These are phyloP conservation scores for Populus nigra DNA, from an alignment of 345 rosid species.

Conservation along the genomic window DNA sequence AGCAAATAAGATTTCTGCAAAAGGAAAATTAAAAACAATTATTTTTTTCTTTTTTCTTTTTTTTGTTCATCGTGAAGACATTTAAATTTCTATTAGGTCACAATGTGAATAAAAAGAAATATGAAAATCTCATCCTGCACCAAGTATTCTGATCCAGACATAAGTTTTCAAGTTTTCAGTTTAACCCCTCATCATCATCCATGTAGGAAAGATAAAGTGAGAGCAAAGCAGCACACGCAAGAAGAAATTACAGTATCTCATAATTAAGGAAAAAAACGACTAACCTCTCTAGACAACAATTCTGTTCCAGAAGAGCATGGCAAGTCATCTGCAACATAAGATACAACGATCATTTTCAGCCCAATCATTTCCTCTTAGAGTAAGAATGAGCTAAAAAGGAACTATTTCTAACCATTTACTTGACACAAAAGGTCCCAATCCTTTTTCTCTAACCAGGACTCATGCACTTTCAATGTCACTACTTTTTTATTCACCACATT, in stretches of 20 bases:
- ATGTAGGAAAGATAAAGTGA: background rate
- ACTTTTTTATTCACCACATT: background rate
- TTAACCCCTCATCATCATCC: background rate
- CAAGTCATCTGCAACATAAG: slow-evolving; percentile 40
- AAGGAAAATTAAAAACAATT: background rate
- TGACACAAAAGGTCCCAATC: background rate
- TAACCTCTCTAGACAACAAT: slow-evolving; percentile 38
- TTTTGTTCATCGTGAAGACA: background rate
- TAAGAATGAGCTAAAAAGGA: background rate
- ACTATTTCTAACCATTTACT: background rate
- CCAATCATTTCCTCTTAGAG: background rate
- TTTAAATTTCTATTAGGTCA: background rate
- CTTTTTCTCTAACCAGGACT: background rate
- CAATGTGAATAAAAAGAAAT: background rate
- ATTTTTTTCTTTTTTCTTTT: background rate
- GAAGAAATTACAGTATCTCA: background rate
- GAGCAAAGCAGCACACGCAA: background rate
- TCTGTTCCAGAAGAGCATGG: slow-evolving; percentile 40
- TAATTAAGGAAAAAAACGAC: background rate
- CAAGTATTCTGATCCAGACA: background rate
- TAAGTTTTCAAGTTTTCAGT: background rate
- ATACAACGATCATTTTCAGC: background rate
- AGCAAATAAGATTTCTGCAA: slow-evolving; percentile 37
- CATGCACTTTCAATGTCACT: background rate
- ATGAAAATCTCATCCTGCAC: background rate